Evolutionary conservation across 768 basidiomycete species (phyloP).

Genomic region (Rhizopogon rudus): DNA sequence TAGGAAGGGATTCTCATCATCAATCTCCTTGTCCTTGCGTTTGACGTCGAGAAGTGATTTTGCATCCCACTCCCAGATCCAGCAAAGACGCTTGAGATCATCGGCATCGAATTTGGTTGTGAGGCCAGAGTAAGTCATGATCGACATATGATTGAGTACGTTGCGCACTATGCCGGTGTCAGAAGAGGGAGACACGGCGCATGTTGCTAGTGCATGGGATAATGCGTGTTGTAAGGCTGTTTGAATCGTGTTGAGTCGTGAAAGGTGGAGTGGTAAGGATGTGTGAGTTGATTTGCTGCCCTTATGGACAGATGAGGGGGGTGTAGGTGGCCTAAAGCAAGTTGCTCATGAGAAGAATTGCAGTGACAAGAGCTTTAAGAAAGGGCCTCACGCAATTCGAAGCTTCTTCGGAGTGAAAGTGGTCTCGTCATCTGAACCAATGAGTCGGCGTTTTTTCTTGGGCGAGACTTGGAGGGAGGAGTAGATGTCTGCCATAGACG

Average conservation of each 20-base stretch:
- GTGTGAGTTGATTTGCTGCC: slow-evolving; percentile 16
- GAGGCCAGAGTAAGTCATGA: slow-evolving; percentile 65
- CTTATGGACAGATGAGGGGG: slow-evolving; percentile 46
- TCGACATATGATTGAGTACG: slow-evolving; percentile 72
- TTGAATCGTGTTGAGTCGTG: slow-evolving; percentile 59
- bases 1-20: slow-evolving; percentile 74
- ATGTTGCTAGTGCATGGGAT: slow-evolving; percentile 81
- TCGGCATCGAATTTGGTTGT: slow-evolving; percentile 58
- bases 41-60: slow-evolving; percentile 29
- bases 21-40: slow-evolving; percentile 19
- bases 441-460: slow-evolving; percentile 57
- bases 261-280: slow-evolving; percentile 51
- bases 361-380: neutral
- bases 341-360: slow-evolving; percentile 1
- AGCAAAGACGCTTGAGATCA: slow-evolving; percentile 73
- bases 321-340: slow-evolving; percentile 44
- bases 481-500: slow-evolving; percentile 55
- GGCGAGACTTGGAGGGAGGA: slow-evolving; percentile 61
- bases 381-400: slow-evolving; percentile 43
- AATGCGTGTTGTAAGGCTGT: slow-evolving; percentile 75
- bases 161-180: slow-evolving; percentile 74
- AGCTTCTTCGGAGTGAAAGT: slow-evolving; percentile 67
- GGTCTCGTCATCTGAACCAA: slow-evolving; percentile 45
- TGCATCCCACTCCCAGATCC: slow-evolving; percentile 88
- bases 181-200: slow-evolving; percentile 68